Evolutionary conservation across 345 rosid species (phyloP), one percentile per base, ranked within the genome.

Genomic region (Camelina sativa): DNA sequence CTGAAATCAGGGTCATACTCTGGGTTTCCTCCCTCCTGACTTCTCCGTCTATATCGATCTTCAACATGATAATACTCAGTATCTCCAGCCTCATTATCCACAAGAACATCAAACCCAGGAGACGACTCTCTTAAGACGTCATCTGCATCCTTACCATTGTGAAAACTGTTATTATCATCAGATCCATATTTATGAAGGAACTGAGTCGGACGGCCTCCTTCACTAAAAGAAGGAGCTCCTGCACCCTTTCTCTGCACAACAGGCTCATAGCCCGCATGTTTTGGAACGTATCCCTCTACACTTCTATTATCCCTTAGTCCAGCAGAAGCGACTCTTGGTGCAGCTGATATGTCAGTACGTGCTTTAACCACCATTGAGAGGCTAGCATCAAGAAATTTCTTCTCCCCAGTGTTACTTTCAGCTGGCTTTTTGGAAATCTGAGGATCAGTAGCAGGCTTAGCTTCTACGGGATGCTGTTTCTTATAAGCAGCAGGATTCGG

Each of bases 91-190:
- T 94, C 97, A 78, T 88, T 88, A 65, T 91, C 97, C 77, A 94
- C 98, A 72, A 94, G 96, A 77, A 94, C 98, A 85, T 94, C 97
- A 78, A 78, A 71, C 63, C 81, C 98, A 74, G 98, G 98, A 77
- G 97, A 90, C 7, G 97, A 91, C 75, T 94, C 97, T 84, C 88
- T 86, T 65, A 87, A 60, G 54, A 76, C 71, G 20, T 94, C 97
- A 61, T 90, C 93, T 20, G 80, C 37, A 16, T 91, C 96, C 87
- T 84, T 90, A 28, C 80, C 88, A 62, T 80, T 82, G 69, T 82
- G 88, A 69, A 82, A 81, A 19, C 67, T 79, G 69, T 46, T 76
- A 55, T 68, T 86, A 72, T 85, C 91, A 61, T 89, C 89, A 13
- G 76, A 74, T n/a, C 73, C 84, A 80, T 81, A 73, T 54, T 72